These are phyloP conservation scores for Teratosphaeria destructans DNA, from an alignment of 2,329 filamentous ascomycete species.

Conservation along the genomic window DNA sequence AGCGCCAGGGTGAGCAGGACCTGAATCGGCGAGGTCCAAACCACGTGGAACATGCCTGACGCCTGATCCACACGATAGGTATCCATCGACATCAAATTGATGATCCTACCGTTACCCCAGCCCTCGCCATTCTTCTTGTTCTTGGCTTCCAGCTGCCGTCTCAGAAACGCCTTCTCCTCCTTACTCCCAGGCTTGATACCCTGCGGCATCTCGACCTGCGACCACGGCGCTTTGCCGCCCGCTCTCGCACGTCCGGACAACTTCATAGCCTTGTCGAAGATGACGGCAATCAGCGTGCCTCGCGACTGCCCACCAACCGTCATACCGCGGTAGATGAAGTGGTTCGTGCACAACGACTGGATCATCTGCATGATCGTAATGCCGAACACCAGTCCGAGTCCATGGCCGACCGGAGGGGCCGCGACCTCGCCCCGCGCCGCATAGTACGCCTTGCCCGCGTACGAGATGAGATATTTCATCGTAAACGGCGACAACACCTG, in stretches of 20 bases:
- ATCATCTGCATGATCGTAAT: conserved; percentile 76
- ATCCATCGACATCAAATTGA: conserved; percentile 91
- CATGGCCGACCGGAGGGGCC: conserved; percentile 59
- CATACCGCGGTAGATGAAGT: conserved; percentile 90
- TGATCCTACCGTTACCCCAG: conserved; percentile 85
- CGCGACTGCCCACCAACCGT: conserved; percentile 77
- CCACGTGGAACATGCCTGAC: conserved; percentile 77
- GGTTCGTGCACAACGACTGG: conserved; percentile 72
- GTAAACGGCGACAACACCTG: conserved; percentile 79
- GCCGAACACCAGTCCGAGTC: conserved; percentile 73
- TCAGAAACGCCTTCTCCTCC: conserved; percentile 43
- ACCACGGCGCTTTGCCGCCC: conserved; percentile 49
- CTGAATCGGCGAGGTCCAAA: conserved; percentile 76
- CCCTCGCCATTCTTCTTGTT: conserved; percentile 58
- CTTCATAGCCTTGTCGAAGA: conserved; percentile 88
- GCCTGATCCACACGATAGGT: conserved; percentile 88
- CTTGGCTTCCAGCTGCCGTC: conserved; percentile 34
- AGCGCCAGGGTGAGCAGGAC: conserved; percentile 70
- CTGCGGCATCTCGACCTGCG: conserved; percentile 26
- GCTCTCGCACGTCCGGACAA: conserved; percentile 81
- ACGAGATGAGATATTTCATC: conserved; percentile 76
- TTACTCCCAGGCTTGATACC: conserved; percentile 39
- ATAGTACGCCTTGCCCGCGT: conserved; percentile 67
- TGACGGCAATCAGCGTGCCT: conserved; percentile 70
- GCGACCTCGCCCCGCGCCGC: conserved; percentile 44